Conservation (phyloP, 139 green algal genomes). For the Pseudopediastrum boryanum region DNA sequence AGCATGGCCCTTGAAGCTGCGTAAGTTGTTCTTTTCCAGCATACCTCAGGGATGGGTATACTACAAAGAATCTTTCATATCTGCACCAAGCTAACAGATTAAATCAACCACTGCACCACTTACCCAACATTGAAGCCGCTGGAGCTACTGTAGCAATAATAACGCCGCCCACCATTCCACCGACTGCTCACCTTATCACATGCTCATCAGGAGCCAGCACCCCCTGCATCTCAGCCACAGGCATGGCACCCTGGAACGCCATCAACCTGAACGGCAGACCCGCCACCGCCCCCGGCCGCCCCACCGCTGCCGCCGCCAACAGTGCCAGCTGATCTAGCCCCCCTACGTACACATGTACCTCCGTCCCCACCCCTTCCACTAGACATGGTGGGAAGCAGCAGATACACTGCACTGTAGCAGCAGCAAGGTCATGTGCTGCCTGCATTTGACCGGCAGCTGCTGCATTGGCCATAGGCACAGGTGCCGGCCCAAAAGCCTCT, state of each 20-base stretch:
- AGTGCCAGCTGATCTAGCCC: slow-evolving; percentile 2
- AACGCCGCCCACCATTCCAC: not conserved
- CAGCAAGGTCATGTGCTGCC: not conserved
- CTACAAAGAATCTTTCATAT: too few species aligned
- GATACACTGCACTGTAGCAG: slow-evolving; percentile 9
- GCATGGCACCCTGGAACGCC: not conserved
- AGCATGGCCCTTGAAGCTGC: too few species aligned
- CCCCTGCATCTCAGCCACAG: slow-evolving; percentile 6
- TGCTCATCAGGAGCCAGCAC: not conserved
- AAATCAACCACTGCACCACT: too few species aligned
- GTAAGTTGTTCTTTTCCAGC: too few species aligned
- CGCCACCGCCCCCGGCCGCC: not conserved
- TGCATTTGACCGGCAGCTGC: too few species aligned
- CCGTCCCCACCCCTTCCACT: not conserved
- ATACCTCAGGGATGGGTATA: too few species aligned
- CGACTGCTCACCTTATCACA: slow-evolving; percentile 20
- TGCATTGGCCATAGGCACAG: not conserved
- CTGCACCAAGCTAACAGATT: too few species aligned
- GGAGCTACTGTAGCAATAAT: too few species aligned
- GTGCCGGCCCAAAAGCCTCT: not conserved
- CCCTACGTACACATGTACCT: slow-evolving; percentile 11
- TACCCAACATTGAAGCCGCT: too few species aligned
- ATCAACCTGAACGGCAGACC: not conserved
- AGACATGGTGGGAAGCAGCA: slow-evolving; percentile 27
- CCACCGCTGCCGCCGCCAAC: not conserved